These are phyloP conservation scores for Lactarius akahatsu DNA, from an alignment of 768 basidiomycete genomes.

Conservation along the genomic window DNA sequence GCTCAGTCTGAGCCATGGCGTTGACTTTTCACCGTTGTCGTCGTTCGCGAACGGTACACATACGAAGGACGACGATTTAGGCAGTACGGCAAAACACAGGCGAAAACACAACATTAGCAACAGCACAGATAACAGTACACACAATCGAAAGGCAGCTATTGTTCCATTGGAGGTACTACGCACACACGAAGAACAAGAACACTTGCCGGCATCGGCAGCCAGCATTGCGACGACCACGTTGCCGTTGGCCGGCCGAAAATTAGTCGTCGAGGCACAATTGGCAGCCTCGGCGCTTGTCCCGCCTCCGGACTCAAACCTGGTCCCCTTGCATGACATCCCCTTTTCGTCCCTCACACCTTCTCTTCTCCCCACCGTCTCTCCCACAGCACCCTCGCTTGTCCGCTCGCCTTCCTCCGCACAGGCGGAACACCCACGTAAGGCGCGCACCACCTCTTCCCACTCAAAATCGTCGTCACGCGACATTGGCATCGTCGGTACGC, in stretches of 20 bases:
- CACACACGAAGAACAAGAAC: not conserved
- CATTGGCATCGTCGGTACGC: conserved; percentile 51
- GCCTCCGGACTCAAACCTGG: conserved; percentile 7
- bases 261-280: conserved; percentile 20
- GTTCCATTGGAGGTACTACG: conserved; percentile 9
- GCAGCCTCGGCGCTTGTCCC: conserved; percentile 20
- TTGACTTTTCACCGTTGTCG: conserved; percentile 21
- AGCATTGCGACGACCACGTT: conserved; percentile 1
- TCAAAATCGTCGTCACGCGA: conserved; percentile 47
- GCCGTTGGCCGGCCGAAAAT: conserved; percentile 10
- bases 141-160: conserved; percentile 11
- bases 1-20: conserved; percentile 11
- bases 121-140: not conserved
- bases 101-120: conserved; percentile 2
- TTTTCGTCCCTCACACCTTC: conserved; percentile 15
- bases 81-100: conserved; percentile 9
- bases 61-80: conserved; percentile 9
- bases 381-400: conserved; percentile 10
- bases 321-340: conserved; percentile 8
- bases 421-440: not conserved
- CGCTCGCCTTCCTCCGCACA: not conserved
- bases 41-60: not conserved
- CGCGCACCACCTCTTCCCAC: conserved; percentile 25
- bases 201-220: not conserved
- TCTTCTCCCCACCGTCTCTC: conserved; percentile 45